These are phyloP conservation scores for Coemansia sp. DNA, from an alignment of 192 early-diverging fungal species.

Conservation along the genomic window DNA sequence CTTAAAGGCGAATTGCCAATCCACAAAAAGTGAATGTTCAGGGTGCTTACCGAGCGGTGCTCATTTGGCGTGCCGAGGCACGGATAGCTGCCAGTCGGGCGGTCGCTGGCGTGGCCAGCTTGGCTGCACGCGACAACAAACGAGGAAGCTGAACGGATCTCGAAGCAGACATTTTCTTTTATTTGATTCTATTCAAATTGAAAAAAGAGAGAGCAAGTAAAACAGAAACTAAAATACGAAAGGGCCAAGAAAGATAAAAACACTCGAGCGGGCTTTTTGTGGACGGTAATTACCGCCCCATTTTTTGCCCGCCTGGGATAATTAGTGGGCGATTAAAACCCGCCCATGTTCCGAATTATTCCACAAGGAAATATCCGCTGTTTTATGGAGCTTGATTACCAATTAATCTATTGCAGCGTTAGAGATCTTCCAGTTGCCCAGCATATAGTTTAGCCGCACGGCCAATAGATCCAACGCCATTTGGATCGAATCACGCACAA, in stretches of 20 bases:
- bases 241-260: too few species aligned
- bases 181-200: background rate
- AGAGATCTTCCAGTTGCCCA: constrained; percentile 70
- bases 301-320: too few species aligned
- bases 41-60: constrained; percentile 39
- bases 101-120: constrained; percentile 35
- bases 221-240: too few species aligned
- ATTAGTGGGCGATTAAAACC: too few species aligned
- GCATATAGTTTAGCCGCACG: constrained; percentile 81
- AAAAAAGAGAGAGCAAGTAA: background rate
- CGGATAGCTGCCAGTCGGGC: constrained; percentile 29
- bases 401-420: too few species aligned
- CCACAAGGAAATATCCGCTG: too few species aligned
- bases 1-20: too few species aligned
- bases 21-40: too few species aligned
- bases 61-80: constrained; percentile 42
- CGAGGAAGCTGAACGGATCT: constrained; percentile 38
- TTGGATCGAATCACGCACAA: constrained; percentile 81
- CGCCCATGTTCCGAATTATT: too few species aligned
- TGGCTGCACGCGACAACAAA: constrained; percentile 48
- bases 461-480: constrained; percentile 89
- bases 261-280: too few species aligned
- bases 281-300: too few species aligned
- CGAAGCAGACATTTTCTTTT: constrained; percentile 28
- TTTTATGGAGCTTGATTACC: too few species aligned